Conservation (phyloP, 179 eudicot species). For the Corrigiola litoralis region DNA sequence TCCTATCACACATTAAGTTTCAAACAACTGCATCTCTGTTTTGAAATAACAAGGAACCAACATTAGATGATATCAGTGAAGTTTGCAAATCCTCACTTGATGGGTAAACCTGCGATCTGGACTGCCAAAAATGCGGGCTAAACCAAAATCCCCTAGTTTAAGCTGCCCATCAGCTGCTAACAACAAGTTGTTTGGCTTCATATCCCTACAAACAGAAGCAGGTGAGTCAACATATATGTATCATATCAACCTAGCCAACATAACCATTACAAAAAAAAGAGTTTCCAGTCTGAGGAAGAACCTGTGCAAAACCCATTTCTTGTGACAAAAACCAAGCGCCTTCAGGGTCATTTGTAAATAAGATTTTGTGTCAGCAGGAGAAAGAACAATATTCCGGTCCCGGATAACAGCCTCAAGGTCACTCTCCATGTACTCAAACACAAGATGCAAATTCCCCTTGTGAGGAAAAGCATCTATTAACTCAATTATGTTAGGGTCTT, state of each 20-base stretch:
- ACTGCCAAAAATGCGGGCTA: constrained; percentile 94
- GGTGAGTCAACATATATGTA: constrained; percentile 5
- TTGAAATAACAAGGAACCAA: background rate
- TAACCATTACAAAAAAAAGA: background rate
- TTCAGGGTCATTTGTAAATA: constrained; percentile 89
- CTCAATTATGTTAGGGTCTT: constrained; percentile 79
- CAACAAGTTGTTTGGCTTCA: constrained; percentile 94
- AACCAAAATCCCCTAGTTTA: constrained; percentile 89
- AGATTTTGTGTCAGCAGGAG: constrained; percentile 85
- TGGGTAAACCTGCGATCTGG: constrained; percentile 89
- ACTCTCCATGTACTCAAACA: constrained; percentile 97
- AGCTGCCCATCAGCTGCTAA: constrained; percentile 83
- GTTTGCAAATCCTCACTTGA: constrained; percentile 47
- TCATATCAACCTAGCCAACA: constrained; percentile 9
- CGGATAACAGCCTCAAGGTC: constrained; percentile 98
- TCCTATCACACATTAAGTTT: no score
- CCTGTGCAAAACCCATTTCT: constrained; percentile 99
- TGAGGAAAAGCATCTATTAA: constrained; percentile 92
- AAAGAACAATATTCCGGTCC: constrained; percentile 88
- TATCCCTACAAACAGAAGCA: constrained; percentile 54
- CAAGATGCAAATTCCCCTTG: constrained; percentile 90
- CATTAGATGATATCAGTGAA: background rate
- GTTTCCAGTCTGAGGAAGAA: constrained; percentile 8
- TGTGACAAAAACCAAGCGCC: constrained; percentile 88
- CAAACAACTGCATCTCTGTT: background rate